Percentiles rank a stretch among this genome's conserved stretches.
phyloP scores from a whole-genome alignment of 768 basidiomycete genomes.

The Floccularia luteovirens region DNA sequence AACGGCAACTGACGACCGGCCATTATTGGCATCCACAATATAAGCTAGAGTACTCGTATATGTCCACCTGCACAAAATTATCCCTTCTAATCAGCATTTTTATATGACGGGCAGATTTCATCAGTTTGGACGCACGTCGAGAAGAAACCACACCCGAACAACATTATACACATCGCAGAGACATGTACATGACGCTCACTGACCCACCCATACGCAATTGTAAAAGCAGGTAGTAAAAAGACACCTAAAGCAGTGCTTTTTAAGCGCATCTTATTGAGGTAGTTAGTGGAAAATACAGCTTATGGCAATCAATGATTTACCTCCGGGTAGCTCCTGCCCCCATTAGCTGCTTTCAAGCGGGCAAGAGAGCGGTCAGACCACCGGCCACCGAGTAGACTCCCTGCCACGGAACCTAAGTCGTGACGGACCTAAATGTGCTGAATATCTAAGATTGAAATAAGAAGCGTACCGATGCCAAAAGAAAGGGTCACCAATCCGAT shows the following conservation, averaged over 20 bases:
- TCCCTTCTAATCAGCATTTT: neutral
- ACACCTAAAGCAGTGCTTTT: slow-evolving; percentile 54
- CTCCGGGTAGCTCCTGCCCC: slow-evolving; percentile 53
- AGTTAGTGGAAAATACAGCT: neutral
- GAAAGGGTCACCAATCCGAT: slow-evolving; percentile 74
- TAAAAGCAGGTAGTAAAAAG: slow-evolving; percentile 49
- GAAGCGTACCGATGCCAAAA: slow-evolving; percentile 54
- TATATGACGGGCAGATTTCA: neutral
- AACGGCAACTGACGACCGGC: slow-evolving; percentile 68
- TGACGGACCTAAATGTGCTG: no score
- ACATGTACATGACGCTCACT: slow-evolving; percentile 55
- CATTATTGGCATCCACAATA: slow-evolving; percentile 80
- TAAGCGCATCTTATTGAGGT: slow-evolving; percentile 67
- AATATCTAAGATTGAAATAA: neutral
- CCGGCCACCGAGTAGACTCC: slow-evolving; percentile 36
- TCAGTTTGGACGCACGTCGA: slow-evolving; percentile 45
- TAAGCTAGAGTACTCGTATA: slow-evolving; percentile 74
- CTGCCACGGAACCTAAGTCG: slow-evolving; percentile 26
- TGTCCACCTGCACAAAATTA: slow-evolving; percentile 25
- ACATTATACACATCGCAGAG: slow-evolving; percentile 58
- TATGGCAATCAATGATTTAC: slow-evolving; percentile 32
- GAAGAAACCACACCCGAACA: slow-evolving; percentile 71
- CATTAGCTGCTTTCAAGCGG: slow-evolving; percentile 27
- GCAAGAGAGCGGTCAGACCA: slow-evolving; percentile 35
- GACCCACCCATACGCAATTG: slow-evolving; percentile 73